These are phyloP conservation scores for Talaromyces verruculosus DNA, from an alignment of 2,329 filamentous ascomycete genomes.

Conservation along the genomic window DNA sequence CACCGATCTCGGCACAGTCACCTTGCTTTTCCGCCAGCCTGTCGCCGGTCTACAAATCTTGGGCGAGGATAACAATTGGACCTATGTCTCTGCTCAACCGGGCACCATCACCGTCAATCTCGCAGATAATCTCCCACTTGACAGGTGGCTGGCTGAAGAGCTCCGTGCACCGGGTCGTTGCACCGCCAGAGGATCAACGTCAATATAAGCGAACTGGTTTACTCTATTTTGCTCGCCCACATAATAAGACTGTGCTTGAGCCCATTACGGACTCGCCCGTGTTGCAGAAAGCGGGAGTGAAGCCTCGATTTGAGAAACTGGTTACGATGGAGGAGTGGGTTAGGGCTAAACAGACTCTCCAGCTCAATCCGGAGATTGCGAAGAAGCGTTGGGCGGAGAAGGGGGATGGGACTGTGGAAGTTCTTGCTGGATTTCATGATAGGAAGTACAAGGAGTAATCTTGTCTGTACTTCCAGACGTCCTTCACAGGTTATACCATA, in stretches of 20 bases:
- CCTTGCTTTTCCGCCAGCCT: slow-evolving; percentile 59
- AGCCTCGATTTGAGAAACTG: slow-evolving; percentile 40
- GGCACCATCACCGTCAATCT: slow-evolving; percentile 56
- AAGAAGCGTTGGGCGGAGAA: slow-evolving; percentile 33
- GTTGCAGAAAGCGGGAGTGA: slow-evolving; percentile 31
- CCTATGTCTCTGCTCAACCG: slow-evolving; percentile 51
- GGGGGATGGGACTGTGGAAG: slow-evolving; percentile 43
- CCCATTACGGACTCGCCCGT: slow-evolving; percentile 35
- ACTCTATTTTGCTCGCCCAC: slow-evolving; percentile 49
- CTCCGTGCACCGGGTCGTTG: slow-evolving; percentile 52
- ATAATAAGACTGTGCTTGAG: slow-evolving; percentile 8
- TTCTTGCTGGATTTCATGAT: slow-evolving; percentile 37
- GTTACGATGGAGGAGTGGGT: slow-evolving; percentile 51
- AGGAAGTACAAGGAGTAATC: slow-evolving; percentile 28
- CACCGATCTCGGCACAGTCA: slow-evolving; percentile 58
- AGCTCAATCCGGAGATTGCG: slow-evolving; percentile 40
- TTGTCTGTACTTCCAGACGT: not conserved
- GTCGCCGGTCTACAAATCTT: slow-evolving; percentile 59
- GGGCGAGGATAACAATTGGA: slow-evolving; percentile 52
- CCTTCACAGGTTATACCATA: not conserved
- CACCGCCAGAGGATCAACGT: slow-evolving; percentile 51
- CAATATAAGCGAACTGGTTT: slow-evolving; percentile 47
- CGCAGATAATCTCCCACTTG: slow-evolving; percentile 50
- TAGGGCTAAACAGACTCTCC: slow-evolving; percentile 40
- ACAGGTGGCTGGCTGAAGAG: slow-evolving; percentile 54